Evolutionary conservation across 257 asterid genomes (phyloP).

Genomic region (Haberlea rhodopensis): DNA sequence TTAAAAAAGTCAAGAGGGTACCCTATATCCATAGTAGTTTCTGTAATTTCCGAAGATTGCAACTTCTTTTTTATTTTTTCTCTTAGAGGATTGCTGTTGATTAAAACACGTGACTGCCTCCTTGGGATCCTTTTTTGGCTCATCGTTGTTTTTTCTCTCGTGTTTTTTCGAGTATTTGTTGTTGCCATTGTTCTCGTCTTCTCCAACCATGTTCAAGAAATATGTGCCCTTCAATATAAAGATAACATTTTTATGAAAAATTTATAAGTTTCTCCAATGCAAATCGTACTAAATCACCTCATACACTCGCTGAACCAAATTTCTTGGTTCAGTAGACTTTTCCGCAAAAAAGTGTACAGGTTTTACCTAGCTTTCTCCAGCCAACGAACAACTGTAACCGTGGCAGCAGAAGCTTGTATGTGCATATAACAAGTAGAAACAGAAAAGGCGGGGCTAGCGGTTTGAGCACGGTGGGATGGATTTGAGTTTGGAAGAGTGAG

Average conservation of each 20-base stretch:
- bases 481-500: neutral
- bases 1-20: slow-evolving; percentile 18
- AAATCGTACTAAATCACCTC: neutral
- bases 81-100: slow-evolving; percentile 24
- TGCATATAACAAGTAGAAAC: neutral
- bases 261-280: neutral
- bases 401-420: neutral
- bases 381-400: neutral
- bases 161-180: neutral
- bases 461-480: too few relatives aligned
- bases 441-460: too few relatives aligned
- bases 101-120: neutral
- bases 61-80: slow-evolving; percentile 59
- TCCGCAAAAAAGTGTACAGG: neutral
- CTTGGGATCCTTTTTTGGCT: neutral
- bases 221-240: too few relatives aligned
- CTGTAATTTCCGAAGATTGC: slow-evolving; percentile 92
- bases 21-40: slow-evolving; percentile 88
- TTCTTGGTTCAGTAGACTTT: neutral
- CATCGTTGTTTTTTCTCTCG: slow-evolving; percentile 13
- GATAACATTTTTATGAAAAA: too few relatives aligned
- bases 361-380: neutral
- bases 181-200: slow-evolving; percentile 1
- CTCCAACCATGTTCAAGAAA: slow-evolving; percentile 23
- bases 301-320: neutral